Conservation (phyloP, 2,329 filamentous ascomycete species). For the Coniochaeta sp. region DNA sequence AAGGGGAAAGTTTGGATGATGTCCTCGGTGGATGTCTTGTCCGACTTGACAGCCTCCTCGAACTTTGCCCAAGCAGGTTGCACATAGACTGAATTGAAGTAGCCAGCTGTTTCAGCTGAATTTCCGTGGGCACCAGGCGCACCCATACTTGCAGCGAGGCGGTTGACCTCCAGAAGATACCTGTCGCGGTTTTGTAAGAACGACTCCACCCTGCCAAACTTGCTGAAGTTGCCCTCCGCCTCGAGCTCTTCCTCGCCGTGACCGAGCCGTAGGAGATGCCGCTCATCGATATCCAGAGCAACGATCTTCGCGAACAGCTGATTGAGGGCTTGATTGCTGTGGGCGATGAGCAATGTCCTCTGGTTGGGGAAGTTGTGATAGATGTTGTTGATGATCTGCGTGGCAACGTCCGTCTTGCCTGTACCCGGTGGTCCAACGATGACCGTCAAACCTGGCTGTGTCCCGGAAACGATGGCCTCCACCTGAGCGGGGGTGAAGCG, state of each 20-base stretch:
- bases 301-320: constrained; percentile 97
- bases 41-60: constrained; percentile 54
- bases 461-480: constrained; percentile 88
- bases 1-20: constrained; percentile 79
- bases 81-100: constrained; percentile 91
- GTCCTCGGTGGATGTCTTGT: constrained; percentile 49
- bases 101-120: constrained; percentile 93
- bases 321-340: constrained; percentile 96
- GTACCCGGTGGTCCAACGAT: constrained; percentile 94
- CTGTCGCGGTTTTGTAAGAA: constrained; percentile 82
- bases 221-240: constrained; percentile 82
- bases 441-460: constrained; percentile 87
- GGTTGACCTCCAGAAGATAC: constrained; percentile 77
- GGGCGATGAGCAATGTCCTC: constrained; percentile 84
- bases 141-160: constrained; percentile 74
- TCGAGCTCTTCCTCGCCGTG: constrained; percentile 93
- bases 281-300: constrained; percentile 90
- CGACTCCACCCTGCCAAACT: constrained; percentile 88
- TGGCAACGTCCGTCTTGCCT: constrained; percentile 98
- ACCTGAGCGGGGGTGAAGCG: constrained; percentile 89
- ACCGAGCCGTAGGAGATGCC: constrained; percentile 84
- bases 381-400: constrained; percentile 97
- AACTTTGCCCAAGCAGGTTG: constrained; percentile 85
- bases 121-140: constrained; percentile 92
- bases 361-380: constrained; percentile 97